Base-by-base conservation (phyloP, 176 grass and related monocot species). In the Aegilops umbellulata region DNA sequence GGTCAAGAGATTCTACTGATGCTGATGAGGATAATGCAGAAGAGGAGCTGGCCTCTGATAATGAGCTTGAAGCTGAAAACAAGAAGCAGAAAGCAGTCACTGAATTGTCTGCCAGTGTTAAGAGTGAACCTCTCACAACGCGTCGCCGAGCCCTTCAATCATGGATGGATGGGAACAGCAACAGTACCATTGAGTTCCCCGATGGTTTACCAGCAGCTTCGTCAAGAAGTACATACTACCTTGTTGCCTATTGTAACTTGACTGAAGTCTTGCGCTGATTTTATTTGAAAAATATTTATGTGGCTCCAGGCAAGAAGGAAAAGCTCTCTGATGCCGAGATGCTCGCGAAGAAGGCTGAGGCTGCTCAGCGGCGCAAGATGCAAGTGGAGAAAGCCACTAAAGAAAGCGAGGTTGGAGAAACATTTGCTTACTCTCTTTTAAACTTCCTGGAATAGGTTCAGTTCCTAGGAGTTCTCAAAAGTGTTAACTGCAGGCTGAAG, bases 81-180 rank as follows among this genome's bases (percentile, higher is more conserved):
- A 80, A 69, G 63, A 85, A 90, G 74, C 82, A 92, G 32, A 91
- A 88, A 13, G 10, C 68, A 77, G 47, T 32, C 30, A 38, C 25
- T 30, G 83, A 95, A 16, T 86, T 65, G 35, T 27, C 76, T 57
- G 41, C 38, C 47, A 87, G 78, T 73, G 80, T 67, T 49, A 90
- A 90, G 86, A 86, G 34, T 36, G 88, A 90, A 84, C 88, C 90
- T 79, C 90, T 95, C 20, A 95, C 88, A 16, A 95, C 93, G 66
- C 93, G 93, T 65, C 88, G 91, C 2, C 83, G 93, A 60, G 93
- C 93, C 69, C 93, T 92, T 86, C 93, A 95, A 82, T 92, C 93
- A 69, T 89, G 93, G 79, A 95, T 92, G 80, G 82, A 89, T 64
- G 90, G 88, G 31, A 92, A 74, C 60, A 87, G 85, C 65, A 85